Evolutionary conservation across 176 grass and related monocot species (phyloP).

Genomic region (Cenchrus fungigraminus): DNA sequence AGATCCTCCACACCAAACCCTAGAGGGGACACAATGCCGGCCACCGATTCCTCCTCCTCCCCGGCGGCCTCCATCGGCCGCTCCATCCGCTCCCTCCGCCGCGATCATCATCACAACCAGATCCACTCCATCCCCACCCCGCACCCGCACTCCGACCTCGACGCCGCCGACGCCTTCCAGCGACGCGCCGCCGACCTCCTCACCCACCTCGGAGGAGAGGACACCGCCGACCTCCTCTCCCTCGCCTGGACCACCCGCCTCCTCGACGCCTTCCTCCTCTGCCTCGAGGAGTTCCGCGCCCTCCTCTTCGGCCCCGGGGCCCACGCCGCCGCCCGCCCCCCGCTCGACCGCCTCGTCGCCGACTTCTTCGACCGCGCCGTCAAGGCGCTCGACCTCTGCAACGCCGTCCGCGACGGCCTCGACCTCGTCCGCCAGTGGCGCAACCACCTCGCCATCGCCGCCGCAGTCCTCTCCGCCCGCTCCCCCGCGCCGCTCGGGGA

Average conservation of each 20-base stretch:
- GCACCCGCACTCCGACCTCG: constrained; percentile 25
- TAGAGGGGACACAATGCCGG: constrained; percentile 44
- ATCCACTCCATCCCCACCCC: constrained; percentile 34
- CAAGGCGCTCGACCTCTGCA: constrained; percentile 97
- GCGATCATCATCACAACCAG: constrained; percentile 61
- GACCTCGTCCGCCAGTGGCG: constrained; percentile 79
- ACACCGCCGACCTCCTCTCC: constrained; percentile 46
- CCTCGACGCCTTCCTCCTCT: constrained; percentile 74
- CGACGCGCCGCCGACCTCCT: constrained; percentile 57
- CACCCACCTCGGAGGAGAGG: not conserved
- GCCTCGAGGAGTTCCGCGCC: constrained; percentile 82
- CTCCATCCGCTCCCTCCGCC: constrained; percentile 54
- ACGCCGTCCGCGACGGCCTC: constrained; percentile 79
- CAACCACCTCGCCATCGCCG: constrained; percentile 75
- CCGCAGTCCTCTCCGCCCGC: constrained; percentile 41
- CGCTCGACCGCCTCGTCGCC: constrained; percentile 68
- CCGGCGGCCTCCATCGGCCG: constrained; percentile 49
- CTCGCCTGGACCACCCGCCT: constrained; percentile 70
- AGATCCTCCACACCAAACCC: not conserved
- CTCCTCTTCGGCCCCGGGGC: constrained; percentile 46
- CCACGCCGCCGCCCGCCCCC: constrained; percentile 23
- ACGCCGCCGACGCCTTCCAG: constrained; percentile 63
- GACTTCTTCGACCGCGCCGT: constrained; percentile 95
- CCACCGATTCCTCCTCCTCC: constrained; percentile 53
- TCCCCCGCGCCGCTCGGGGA: constrained; percentile 48